A percentile compares a stretch with the other conserved stretches of the same genome.
Evolutionary conservation across 306 rosid genomes (phyloP).

Genomic region (Gleditsia sinensis): DNA sequence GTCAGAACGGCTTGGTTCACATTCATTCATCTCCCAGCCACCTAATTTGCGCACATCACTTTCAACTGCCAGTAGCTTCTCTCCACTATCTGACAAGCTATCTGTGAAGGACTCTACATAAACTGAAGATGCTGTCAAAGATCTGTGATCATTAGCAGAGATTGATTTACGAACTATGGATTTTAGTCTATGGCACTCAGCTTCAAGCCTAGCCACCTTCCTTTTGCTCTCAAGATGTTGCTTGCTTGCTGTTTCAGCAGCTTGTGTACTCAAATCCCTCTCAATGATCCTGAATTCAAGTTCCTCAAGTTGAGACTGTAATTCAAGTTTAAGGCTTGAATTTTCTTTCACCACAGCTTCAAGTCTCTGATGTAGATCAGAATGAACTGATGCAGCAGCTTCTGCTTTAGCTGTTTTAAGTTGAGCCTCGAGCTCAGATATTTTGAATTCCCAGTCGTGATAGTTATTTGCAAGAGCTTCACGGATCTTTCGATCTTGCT

Average conservation of each 20-base stretch:
- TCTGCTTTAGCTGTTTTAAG: conserved; percentile 51
- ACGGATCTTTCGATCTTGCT: conserved; percentile 47
- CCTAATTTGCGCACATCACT: conserved; percentile 38
- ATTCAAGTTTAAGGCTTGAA: conserved; percentile 49
- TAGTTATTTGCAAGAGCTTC: conserved; percentile 47
- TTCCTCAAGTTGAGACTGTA: conserved; percentile 57
- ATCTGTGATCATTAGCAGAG: conserved; percentile 42
- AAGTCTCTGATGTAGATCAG: conserved; percentile 45
- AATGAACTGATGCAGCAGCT: conserved; percentile 37
- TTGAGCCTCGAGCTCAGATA: conserved; percentile 51
- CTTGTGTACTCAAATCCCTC: conserved; percentile 66
- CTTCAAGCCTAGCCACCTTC: conserved; percentile 72
- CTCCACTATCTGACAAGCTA: conserved; percentile 57
- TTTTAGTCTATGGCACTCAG: conserved; percentile 63
- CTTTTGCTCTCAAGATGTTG: conserved; percentile 65
- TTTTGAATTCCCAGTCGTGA: conserved; percentile 47
- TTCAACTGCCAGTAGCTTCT: conserved; percentile 46
- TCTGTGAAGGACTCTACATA: conserved; percentile 53
- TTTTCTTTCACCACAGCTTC: conserved; percentile 55
- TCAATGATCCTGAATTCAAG: conserved; percentile 53
- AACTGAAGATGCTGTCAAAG: conserved; percentile 42
- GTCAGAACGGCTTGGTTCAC: conserved; percentile 39
- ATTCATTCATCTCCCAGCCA: conserved; percentile 41
- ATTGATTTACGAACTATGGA: conserved; percentile 46
- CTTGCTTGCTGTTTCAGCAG: conserved; percentile 73